phyloP scores from a whole-genome alignment of 441 rosid species.

The Aleurites moluccanus region DNA sequence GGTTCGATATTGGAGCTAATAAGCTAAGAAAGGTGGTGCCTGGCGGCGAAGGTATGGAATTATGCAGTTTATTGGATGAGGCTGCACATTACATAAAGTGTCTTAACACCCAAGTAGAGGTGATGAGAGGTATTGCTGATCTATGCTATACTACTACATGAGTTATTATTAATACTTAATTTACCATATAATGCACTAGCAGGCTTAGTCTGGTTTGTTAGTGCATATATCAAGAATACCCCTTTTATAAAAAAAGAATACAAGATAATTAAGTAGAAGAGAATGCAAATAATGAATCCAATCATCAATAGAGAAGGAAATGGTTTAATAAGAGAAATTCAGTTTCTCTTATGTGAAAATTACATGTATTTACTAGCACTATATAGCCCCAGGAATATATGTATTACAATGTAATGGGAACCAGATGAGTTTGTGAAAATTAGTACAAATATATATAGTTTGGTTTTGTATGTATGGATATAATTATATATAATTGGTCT shows the following conservation, averaged over 20 bases:
- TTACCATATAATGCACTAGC: too few species aligned
- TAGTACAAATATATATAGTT: neutral
- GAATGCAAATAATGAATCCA: too few species aligned
- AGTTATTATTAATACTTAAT: neutral
- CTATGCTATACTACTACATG: conserved; percentile 7
- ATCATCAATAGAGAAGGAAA: neutral
- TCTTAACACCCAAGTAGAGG: conserved; percentile 51
- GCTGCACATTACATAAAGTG: conserved; percentile 56
- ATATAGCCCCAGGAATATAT: neutral
- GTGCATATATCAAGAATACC: too few species aligned
- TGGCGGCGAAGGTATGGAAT: conserved; percentile 54
- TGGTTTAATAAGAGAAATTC: neutral
- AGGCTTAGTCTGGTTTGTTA: too few species aligned
- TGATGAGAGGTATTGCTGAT: conserved; percentile 34
- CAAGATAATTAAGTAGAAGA: neutral
- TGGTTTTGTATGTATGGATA: too few species aligned
- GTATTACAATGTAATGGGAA: neutral
- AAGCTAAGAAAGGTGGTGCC: conserved; percentile 52
- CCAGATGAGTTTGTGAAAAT: conserved; percentile 1
- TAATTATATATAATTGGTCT: too few species aligned
- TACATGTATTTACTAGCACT: neutral
- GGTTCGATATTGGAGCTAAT: conserved; percentile 17
- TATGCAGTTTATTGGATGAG: conserved; percentile 49
- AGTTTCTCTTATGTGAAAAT: neutral
- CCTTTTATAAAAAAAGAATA: too few species aligned